Evolutionary conservation across 345 rosid species (phyloP).

Genomic region (Dimocarpus longan): DNA sequence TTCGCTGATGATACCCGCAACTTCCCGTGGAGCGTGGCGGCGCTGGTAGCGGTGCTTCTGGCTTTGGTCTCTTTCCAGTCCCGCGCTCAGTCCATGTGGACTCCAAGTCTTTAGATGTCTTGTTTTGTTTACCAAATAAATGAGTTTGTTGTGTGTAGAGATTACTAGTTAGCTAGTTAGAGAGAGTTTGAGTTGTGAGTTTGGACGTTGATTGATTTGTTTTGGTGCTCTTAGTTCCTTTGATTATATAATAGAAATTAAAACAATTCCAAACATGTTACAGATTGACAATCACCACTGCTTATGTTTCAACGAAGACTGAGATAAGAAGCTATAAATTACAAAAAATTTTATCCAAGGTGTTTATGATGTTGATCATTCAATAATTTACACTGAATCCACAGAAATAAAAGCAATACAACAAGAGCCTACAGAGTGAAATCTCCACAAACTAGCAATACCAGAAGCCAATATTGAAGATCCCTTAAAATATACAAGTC

Average conservation of each 20-base stretch:
- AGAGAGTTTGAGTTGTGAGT: conserved; percentile 1
- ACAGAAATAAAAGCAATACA: conserved; percentile 1
- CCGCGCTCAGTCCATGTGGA: conserved; percentile 64
- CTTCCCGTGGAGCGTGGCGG: conserved; percentile 62
- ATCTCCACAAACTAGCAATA: neutral
- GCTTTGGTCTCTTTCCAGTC: conserved; percentile 69
- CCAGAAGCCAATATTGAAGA: neutral
- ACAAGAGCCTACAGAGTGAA: neutral
- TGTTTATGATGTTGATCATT: neutral
- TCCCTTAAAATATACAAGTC: neutral
- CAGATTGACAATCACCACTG: no score
- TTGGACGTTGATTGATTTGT: neutral
- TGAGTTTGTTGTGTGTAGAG: neutral
- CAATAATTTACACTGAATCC: conserved; percentile 12
- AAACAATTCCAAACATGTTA: no score
- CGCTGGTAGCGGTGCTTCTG: conserved; percentile 53
- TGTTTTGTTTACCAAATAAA: neutral
- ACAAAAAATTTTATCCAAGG: neutral
- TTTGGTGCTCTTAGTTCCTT: conserved; percentile 10
- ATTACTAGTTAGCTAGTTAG: neutral
- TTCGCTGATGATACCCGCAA: conserved; percentile 25
- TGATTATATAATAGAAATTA: no score
- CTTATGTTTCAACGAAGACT: neutral
- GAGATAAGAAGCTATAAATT: neutral
- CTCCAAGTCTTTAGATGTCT: conserved; percentile 42